Evolutionary conservation across 352 stramenopile species (phyloP).

Genomic region (Nothophytophthora sp.): DNA sequence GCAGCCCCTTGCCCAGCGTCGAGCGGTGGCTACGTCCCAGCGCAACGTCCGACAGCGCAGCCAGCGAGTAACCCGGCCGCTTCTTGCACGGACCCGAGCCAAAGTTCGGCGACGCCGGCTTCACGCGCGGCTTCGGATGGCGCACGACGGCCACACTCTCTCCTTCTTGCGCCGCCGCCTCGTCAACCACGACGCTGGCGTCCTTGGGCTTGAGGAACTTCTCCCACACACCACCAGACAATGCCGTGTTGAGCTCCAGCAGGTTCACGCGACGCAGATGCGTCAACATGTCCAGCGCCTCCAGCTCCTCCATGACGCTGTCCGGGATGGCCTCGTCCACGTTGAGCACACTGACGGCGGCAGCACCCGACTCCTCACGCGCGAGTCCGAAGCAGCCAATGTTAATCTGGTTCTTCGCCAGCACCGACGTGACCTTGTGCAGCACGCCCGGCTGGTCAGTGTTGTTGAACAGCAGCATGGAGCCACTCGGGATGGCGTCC

Average conservation of each 20-base stretch:
- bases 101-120: slow-evolving; percentile 94
- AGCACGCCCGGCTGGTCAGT: slow-evolving; percentile 94
- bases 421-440: slow-evolving; percentile 92
- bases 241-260: slow-evolving; percentile 65
- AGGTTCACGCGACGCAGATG: slow-evolving; percentile 89
- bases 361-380: slow-evolving; percentile 56
- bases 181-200: slow-evolving; percentile 21
- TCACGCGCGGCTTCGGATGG: slow-evolving; percentile 68
- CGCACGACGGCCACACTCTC: slow-evolving; percentile 50
- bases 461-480: slow-evolving; percentile 95
- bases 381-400: slow-evolving; percentile 94
- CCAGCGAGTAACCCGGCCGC: slow-evolving; percentile 94
- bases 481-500: slow-evolving; percentile 83
- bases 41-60: slow-evolving; percentile 85
- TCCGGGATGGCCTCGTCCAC: slow-evolving; percentile 90
- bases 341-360: slow-evolving; percentile 88
- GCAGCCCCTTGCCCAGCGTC: slow-evolving; percentile 96
- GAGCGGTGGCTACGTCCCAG: slow-evolving; percentile 97
- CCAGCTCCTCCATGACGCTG: slow-evolving; percentile 82
- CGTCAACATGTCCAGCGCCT: slow-evolving; percentile 65
- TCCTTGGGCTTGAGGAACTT: slow-evolving; percentile 54
- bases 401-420: slow-evolving; percentile 93
- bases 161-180: slow-evolving; percentile 18
- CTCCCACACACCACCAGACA: slow-evolving; percentile 53
- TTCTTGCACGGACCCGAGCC: slow-evolving; percentile 99